Percentiles rank a stretch among this genome's conserved stretches.
These are phyloP conservation scores for Hemerocallis citrina DNA, from an alignment of 106 monocot genomes.

Conservation along the genomic window DNA sequence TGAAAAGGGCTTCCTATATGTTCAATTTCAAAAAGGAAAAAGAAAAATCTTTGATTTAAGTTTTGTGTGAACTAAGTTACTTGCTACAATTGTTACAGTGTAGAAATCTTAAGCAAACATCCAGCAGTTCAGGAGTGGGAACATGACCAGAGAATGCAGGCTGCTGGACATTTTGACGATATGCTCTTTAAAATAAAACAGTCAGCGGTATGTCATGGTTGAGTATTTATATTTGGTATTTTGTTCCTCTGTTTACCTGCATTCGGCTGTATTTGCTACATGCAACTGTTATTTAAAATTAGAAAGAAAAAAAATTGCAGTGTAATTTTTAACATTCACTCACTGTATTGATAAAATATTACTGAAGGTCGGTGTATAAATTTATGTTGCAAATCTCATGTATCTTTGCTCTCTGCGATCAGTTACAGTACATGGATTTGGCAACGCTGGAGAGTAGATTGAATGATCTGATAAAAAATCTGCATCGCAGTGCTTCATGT, in stretches of 20 bases:
- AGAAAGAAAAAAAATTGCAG: background rate
- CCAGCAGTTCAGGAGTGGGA: background rate
- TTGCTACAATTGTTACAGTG: background rate
- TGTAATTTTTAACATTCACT: background rate
- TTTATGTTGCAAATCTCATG: background rate
- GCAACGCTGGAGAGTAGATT: conserved; percentile 1
- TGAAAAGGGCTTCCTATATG: background rate
- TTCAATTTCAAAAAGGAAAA: no score
- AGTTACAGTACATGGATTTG: conserved; percentile 5
- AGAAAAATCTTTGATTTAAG: background rate
- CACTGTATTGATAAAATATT: background rate
- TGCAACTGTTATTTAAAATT: background rate
- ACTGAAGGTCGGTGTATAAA: background rate
- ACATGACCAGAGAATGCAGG: background rate
- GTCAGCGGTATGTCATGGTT: background rate
- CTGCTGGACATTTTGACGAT: background rate
- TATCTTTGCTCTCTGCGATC: background rate
- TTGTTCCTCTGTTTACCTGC: background rate
- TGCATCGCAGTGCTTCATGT: background rate
- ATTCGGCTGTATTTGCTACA: background rate
- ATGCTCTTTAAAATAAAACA: background rate
- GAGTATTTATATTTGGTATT: background rate
- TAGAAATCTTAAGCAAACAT: background rate
- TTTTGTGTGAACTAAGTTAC: background rate
- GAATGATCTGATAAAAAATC: background rate